phyloP scores from a whole-genome alignment of 176 grass and related monocot species.

The Zoysia japonica region DNA sequence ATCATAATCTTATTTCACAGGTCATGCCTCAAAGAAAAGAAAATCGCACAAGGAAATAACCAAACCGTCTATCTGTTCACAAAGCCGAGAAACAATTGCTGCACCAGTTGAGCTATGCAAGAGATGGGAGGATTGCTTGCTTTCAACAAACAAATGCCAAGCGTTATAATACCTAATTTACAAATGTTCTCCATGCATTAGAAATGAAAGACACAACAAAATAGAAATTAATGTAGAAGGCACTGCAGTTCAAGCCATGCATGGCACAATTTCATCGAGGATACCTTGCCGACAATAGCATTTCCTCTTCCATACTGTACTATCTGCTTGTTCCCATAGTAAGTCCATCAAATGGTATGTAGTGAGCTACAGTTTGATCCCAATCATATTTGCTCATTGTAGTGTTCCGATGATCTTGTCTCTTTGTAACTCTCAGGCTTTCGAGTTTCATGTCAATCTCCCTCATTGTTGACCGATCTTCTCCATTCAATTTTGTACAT shows the following conservation, averaged over 20 bases:
- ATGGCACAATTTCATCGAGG: conserved; percentile 1
- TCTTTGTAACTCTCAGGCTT: conserved; percentile 17
- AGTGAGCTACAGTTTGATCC: background rate
- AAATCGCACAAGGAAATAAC: too few species aligned
- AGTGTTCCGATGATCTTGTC: background rate
- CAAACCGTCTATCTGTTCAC: too few species aligned
- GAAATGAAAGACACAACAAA: too few species aligned
- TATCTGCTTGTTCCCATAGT: background rate
- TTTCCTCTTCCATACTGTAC: conserved; percentile 41
- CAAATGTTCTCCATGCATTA: too few species aligned
- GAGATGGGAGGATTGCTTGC: too few species aligned
- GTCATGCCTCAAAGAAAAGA: too few species aligned
- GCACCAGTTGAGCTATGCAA: too few species aligned
- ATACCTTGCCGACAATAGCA: conserved; percentile 20
- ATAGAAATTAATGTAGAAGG: background rate
- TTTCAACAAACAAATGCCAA: too few species aligned
- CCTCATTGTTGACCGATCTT: conserved; percentile 18
- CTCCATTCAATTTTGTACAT: conserved; percentile 35
- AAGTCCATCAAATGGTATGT: background rate
- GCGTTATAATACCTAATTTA: too few species aligned
- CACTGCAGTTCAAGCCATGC: background rate
- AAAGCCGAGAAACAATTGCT: too few species aligned
- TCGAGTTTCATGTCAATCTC: conserved; percentile 32
- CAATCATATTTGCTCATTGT: background rate
- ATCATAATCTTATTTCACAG: too few species aligned